phyloP scores from a whole-genome alignment of 371 early-diverging fungal species.

The Batrachochytrium dendrobatidis region DNA sequence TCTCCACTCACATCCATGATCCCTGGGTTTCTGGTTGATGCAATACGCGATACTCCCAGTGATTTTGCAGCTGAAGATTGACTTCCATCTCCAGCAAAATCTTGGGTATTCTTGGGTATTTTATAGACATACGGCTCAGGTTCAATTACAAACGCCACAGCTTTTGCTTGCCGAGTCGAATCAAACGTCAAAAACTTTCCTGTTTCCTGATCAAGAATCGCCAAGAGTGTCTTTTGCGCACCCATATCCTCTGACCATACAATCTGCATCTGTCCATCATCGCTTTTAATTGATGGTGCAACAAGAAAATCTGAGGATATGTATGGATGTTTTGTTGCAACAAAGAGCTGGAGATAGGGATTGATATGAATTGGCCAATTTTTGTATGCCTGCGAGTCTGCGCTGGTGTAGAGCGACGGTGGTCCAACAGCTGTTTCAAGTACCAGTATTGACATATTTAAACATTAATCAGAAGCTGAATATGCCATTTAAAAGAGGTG shows the following conservation, averaged over 20 bases:
- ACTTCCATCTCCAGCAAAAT: background rate
- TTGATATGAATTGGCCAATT: slow-evolving; percentile 25
- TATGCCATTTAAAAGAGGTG: background rate
- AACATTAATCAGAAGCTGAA: background rate
- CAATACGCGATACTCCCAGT: background rate
- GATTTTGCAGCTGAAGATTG: background rate
- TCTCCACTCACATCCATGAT: slow-evolving; percentile 54
- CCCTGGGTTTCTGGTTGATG: slow-evolving; percentile 9
- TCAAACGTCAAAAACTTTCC: slow-evolving; percentile 13
- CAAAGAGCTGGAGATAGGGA: slow-evolving; percentile 40
- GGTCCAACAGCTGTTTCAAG: slow-evolving; percentile 14
- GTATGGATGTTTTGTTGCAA: slow-evolving; percentile 52
- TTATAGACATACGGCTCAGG: slow-evolving; percentile 19
- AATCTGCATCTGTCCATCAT: slow-evolving; percentile 44
- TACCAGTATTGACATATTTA: background rate
- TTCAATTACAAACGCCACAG: slow-evolving; percentile 42
- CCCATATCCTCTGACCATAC: slow-evolving; percentile 21
- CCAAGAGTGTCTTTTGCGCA: background rate
- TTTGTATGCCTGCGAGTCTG: slow-evolving; percentile 5
- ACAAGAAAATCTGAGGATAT: slow-evolving; percentile 42
- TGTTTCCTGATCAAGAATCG: slow-evolving; percentile 12
- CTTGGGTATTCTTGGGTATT: too few species aligned
- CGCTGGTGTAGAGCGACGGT: slow-evolving; percentile 9
- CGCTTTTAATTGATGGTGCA: slow-evolving; percentile 32
- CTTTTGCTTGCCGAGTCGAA: slow-evolving; percentile 21